Conservation (phyloP, 1,139 yeast species). For the Magnusiomyces magnusii region DNA sequence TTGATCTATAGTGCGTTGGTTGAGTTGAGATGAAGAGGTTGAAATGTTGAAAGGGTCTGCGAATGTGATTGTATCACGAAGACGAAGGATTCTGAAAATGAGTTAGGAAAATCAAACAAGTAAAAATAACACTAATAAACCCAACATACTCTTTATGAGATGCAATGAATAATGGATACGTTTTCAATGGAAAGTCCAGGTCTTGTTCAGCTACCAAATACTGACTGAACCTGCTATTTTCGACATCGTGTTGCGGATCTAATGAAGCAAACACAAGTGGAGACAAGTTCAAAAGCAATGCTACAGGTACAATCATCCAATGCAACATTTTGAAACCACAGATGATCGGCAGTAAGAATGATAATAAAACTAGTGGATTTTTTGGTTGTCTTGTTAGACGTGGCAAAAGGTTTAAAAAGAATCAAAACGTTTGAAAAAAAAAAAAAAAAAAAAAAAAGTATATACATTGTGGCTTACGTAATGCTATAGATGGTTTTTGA, state of each 20-base stretch:
- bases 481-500: neutral
- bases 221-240: conserved; percentile 6
- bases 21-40: conserved; percentile 2
- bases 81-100: conserved; percentile 22
- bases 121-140: neutral
- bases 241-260: neutral
- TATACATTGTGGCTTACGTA: neutral
- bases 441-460: neutral
- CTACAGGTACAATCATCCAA: neutral
- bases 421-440: neutral
- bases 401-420: neutral
- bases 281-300: neutral
- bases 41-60: conserved; percentile 28
- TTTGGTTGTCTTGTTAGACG: neutral
- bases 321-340: neutral
- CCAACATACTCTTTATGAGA: conserved; percentile 24
- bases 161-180: conserved; percentile 24
- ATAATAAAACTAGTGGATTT: no score
- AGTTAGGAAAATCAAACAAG: no score
- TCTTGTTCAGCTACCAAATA: neutral
- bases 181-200: conserved; percentile 7
- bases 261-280: neutral
- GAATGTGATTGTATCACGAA: conserved; percentile 26
- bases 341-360: no score
- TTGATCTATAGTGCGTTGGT: conserved; percentile 32